Evolutionary conservation across 1,284 basidiomycete species (phyloP).

Genomic region (Ceratobasidium sp.): DNA sequence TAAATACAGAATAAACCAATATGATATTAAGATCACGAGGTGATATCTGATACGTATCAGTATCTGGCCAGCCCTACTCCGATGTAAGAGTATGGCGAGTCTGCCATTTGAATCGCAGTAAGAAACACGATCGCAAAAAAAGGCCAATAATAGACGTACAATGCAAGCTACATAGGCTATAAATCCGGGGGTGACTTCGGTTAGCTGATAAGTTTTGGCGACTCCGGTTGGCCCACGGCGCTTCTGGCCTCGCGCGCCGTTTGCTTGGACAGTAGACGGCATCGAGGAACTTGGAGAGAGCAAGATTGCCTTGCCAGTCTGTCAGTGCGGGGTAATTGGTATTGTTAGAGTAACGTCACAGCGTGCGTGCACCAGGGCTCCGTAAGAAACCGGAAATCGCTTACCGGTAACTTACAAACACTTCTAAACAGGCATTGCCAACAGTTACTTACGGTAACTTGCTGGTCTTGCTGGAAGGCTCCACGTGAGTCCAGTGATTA

Average conservation of each 20-base stretch:
- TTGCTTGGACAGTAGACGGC: too few species aligned
- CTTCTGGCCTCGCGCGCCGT: not conserved
- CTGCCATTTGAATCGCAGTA: too few species aligned
- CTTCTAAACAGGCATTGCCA: slow-evolving; percentile 29
- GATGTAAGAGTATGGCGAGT: too few species aligned
- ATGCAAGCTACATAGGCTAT: not conserved
- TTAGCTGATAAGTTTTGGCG: slow-evolving; percentile 8
- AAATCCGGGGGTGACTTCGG: slow-evolving; percentile 8
- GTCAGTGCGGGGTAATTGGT: too few species aligned
- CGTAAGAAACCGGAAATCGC: slow-evolving; percentile 34
- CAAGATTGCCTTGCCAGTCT: too few species aligned
- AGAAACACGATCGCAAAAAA: not conserved
- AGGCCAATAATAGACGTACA: not conserved
- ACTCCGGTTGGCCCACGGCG: not conserved
- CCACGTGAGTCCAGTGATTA: slow-evolving; percentile 10
- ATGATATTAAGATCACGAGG: too few species aligned
- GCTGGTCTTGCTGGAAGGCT: not conserved
- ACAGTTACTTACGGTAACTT: slow-evolving; percentile 32
- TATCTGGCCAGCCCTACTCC: too few species aligned
- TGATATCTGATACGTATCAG: too few species aligned
- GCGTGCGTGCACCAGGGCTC: slow-evolving; percentile 6
- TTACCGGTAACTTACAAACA: slow-evolving; percentile 37
- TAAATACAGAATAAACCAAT: too few species aligned
- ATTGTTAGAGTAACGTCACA: too few species aligned
- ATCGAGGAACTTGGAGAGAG: too few species aligned